These are phyloP conservation scores for Trichosporon ovoides DNA, from an alignment of 1,284 basidiomycete genomes.

Conservation along the genomic window DNA sequence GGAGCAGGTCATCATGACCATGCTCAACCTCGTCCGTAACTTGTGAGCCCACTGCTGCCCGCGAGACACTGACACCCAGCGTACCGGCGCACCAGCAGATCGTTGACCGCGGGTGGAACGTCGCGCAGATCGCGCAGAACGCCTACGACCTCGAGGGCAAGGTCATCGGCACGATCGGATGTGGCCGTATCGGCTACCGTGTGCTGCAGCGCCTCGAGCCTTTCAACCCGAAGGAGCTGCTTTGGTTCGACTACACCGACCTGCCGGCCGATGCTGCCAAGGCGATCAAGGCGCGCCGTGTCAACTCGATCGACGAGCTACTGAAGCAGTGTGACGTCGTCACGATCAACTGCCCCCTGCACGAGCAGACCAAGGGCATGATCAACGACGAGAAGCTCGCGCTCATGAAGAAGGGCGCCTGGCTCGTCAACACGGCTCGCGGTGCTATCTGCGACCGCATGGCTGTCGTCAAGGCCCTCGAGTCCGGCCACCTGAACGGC, in stretches of 20 bases:
- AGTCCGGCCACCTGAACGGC: conserved; percentile 67
- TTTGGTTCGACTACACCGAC: conserved; percentile 87
- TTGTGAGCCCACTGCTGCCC: conserved; percentile 46
- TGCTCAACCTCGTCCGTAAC: conserved; percentile 77
- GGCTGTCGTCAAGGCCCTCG: conserved; percentile 70
- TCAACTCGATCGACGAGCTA: conserved; percentile 79
- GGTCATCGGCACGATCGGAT: conserved; percentile 82
- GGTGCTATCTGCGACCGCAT: conserved; percentile 86
- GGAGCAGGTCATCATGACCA: conserved; percentile 70
- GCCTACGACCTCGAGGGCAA: conserved; percentile 87
- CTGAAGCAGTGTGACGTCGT: conserved; percentile 57
- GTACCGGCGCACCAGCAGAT: conserved; percentile 61
- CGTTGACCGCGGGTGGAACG: conserved; percentile 75
- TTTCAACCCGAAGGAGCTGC: conserved; percentile 84
- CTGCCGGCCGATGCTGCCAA: conserved; percentile 70
- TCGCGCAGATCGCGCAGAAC: conserved; percentile 71
- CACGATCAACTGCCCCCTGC: conserved; percentile 72
- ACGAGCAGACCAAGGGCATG: conserved; percentile 77
- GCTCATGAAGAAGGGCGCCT: conserved; percentile 85
- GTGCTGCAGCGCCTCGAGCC: conserved; percentile 80
- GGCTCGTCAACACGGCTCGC: conserved; percentile 89
- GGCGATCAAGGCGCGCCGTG: conserved; percentile 66
- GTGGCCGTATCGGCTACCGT: conserved; percentile 80
- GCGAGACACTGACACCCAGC: conserved; percentile 27
- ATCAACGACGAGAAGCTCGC: conserved; percentile 76